Conservation (phyloP, 768 basidiomycete genomes). For the Candolleomyces aberdarensis region DNA sequence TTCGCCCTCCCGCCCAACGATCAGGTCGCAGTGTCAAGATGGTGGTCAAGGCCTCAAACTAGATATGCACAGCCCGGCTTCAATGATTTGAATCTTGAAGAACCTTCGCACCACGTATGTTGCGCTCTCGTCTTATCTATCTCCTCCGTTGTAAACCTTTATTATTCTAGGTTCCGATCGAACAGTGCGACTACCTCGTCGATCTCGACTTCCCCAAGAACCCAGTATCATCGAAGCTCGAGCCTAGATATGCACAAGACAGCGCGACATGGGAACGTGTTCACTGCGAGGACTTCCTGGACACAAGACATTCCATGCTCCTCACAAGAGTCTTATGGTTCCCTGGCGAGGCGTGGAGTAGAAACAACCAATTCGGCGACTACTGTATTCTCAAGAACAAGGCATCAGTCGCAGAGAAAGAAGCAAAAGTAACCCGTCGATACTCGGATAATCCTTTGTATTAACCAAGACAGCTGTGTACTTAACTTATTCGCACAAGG, state of each 20-base stretch:
- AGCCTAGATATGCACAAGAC: conserved; percentile 80
- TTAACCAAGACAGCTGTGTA: background rate
- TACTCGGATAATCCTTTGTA: background rate
- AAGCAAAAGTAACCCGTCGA: conserved; percentile 21
- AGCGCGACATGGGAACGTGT: conserved; percentile 74
- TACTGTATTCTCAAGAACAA: conserved; percentile 83
- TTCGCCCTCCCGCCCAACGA: conserved; percentile 37
- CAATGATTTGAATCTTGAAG: conserved; percentile 89
- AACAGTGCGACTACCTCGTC: conserved; percentile 84
- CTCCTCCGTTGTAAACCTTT: conserved; percentile 3
- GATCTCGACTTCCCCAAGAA: conserved; percentile 85
- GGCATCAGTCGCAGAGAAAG: conserved; percentile 34
- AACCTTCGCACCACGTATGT: conserved; percentile 70
- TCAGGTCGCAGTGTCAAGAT: conserved; percentile 10
- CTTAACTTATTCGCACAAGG: background rate
- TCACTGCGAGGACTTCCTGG: conserved; percentile 81
- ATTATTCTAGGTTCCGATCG: conserved; percentile 54
- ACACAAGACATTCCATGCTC: conserved; percentile 67
- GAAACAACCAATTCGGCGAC: conserved; percentile 77
- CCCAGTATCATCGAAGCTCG: conserved; percentile 49
- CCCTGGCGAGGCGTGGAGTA: conserved; percentile 68
- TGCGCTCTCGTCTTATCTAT: conserved; percentile 1
- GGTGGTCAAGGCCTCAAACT: conserved; percentile 65
- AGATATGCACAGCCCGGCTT: conserved; percentile 57
- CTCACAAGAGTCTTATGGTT: conserved; percentile 79